Evolutionary conservation across 2,329 filamentous ascomycete genomes (phyloP).

Genomic region (Phoma sp.): DNA sequence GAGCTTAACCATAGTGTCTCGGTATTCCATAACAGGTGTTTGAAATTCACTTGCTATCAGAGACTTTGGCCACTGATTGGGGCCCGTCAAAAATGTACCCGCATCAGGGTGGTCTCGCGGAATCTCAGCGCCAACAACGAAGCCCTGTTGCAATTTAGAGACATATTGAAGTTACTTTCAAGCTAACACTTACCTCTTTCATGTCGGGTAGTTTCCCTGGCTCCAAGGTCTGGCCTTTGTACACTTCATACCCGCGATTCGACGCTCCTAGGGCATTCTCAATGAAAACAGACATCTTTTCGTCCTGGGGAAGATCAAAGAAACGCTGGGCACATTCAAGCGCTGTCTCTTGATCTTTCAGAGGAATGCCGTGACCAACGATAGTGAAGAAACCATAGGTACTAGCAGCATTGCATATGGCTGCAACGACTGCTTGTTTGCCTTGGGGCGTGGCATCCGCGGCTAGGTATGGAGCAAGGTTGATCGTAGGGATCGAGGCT

Average conservation of each 20-base stretch:
- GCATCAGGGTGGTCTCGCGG: conserved; percentile 8
- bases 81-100: conserved; percentile 2
- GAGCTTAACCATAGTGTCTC: neutral
- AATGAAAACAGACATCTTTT: conserved; percentile 21
- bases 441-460: neutral
- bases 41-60: neutral
- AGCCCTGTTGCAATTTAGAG: neutral
- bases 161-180: too few species aligned
- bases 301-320: conserved; percentile 18
- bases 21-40: neutral
- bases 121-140: conserved; percentile 15
- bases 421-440: conserved; percentile 9
- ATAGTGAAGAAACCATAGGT: conserved; percentile 26
- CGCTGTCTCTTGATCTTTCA: conserved; percentile 2
- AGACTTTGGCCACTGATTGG: conserved; percentile 7
- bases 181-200: conserved; percentile 16
- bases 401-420: conserved; percentile 11
- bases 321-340: conserved; percentile 12
- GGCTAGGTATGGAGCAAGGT: neutral
- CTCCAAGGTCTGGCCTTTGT: conserved; percentile 7
- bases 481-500: neutral
- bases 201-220: conserved; percentile 19
- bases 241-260: conserved; percentile 18
- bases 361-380: conserved; percentile 20
- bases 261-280: conserved; percentile 7